phyloP scores from a whole-genome alignment of 2,329 filamentous ascomycete species.

The Pseudohalonectria lignicola region DNA sequence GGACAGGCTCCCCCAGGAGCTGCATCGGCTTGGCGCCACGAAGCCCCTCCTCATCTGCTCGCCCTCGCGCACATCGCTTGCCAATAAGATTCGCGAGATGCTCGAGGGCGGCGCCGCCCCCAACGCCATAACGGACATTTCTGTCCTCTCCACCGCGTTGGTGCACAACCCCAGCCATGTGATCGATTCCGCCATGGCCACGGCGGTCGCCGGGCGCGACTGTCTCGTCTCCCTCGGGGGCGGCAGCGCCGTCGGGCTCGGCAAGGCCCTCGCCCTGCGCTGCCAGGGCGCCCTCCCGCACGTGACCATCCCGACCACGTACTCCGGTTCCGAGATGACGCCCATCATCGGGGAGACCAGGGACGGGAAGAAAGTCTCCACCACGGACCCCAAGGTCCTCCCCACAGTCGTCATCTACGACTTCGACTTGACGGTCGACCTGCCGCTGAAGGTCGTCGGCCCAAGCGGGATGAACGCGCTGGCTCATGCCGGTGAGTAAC shows the following conservation, averaged over 20 bases:
- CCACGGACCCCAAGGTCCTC: slow-evolving; percentile 45
- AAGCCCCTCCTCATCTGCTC: slow-evolving; percentile 42
- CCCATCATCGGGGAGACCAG: slow-evolving; percentile 52
- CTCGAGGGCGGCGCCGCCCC: no score
- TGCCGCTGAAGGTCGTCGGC: slow-evolving; percentile 39
- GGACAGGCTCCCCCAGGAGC: slow-evolving; percentile 27
- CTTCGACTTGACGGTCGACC: slow-evolving; percentile 48
- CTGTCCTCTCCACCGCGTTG: slow-evolving; percentile 25
- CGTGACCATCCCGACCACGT: slow-evolving; percentile 42
- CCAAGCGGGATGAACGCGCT: slow-evolving; percentile 56
- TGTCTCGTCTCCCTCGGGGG: slow-evolving; percentile 49
- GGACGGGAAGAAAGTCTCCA: slow-evolving; percentile 45
- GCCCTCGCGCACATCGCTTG: slow-evolving; percentile 34
- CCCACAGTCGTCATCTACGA: slow-evolving; percentile 54
- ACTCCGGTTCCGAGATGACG: slow-evolving; percentile 53
- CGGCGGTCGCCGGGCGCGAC: slow-evolving; percentile 34
- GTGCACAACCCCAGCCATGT: slow-evolving; percentile 53
- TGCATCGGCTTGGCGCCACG: slow-evolving; percentile 29
- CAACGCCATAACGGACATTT: slow-evolving; percentile 3
- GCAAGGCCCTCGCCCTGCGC: slow-evolving; percentile 34
- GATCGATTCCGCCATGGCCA: slow-evolving; percentile 39
- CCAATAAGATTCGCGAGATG: slow-evolving; percentile 27
- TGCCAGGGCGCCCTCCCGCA: slow-evolving; percentile 5
- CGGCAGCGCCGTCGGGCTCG: slow-evolving; percentile 51
- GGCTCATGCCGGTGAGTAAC: slow-evolving; percentile 35